These are phyloP conservation scores for Fusarium sp. DNA, from an alignment of 2,329 filamentous ascomycete species.

Conservation along the genomic window DNA sequence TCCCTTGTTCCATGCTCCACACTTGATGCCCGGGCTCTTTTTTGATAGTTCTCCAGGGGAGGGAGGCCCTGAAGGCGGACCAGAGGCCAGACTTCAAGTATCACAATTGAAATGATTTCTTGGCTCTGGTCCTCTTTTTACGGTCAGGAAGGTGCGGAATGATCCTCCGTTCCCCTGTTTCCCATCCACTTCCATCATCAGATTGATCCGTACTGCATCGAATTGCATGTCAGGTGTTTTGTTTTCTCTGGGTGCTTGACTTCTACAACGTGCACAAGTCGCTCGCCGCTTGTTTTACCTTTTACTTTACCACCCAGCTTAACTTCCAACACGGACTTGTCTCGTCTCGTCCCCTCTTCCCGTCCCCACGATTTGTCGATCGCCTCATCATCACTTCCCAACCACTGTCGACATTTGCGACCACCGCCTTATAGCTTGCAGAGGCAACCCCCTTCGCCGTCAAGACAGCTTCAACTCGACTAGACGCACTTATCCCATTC, in stretches of 20 bases:
- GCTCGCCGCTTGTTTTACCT: slow-evolving; percentile 19
- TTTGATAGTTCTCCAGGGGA: slow-evolving; percentile 21
- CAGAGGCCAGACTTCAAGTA: slow-evolving; percentile 18
- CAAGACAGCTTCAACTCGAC: slow-evolving; percentile 2
- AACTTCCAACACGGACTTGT: slow-evolving; percentile 26
- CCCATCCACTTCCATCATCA: not conserved
- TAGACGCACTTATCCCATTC: slow-evolving; percentile 10
- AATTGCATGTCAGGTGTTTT: slow-evolving; percentile 8
- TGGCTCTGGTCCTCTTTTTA: slow-evolving; percentile 33
- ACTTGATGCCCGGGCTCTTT: slow-evolving; percentile 26
- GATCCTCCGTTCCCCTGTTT: slow-evolving; percentile 20
- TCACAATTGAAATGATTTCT: slow-evolving; percentile 39
- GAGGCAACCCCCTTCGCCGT: slow-evolving; percentile 1
- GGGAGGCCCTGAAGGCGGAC: not conserved
- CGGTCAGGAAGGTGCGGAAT: slow-evolving; percentile 26
- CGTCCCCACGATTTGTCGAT: slow-evolving; percentile 41
- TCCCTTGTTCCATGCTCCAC: slow-evolving; percentile 18
- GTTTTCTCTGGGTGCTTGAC: slow-evolving; percentile 12
- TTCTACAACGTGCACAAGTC: slow-evolving; percentile 3
- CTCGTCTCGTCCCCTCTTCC: slow-evolving; percentile 20
- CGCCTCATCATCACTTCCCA: slow-evolving; percentile 17
- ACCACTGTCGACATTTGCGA: slow-evolving; percentile 17
- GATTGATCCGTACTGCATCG: not conserved
- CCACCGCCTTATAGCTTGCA: not conserved
- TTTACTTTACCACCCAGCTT: slow-evolving; percentile 19